Conservation (phyloP, 1,284 basidiomycete species). For the Irpex sp. region DNA sequence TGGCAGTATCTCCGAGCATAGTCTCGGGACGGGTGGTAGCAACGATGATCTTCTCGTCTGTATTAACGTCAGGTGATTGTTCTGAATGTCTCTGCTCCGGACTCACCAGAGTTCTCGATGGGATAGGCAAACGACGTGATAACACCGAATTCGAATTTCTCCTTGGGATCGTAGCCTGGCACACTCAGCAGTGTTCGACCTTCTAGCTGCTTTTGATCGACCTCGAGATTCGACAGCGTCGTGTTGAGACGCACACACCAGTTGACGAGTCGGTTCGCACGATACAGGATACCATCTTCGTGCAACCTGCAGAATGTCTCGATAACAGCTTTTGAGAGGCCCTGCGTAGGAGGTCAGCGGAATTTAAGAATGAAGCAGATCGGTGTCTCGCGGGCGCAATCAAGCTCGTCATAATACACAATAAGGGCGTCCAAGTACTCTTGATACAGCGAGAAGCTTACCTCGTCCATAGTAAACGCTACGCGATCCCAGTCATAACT, state of each 20-base stretch:
- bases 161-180: slow-evolving; percentile 92
- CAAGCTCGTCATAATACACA: neutral
- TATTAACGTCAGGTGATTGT: neutral
- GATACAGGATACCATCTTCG: slow-evolving; percentile 93
- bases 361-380: neutral
- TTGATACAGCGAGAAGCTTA: slow-evolving; percentile 24
- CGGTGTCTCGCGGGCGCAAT: neutral
- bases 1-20: slow-evolving; percentile 97
- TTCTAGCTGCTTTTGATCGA: slow-evolving; percentile 91
- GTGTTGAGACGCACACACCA: slow-evolving; percentile 98
- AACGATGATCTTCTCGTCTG: slow-evolving; percentile 90
- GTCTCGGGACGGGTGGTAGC: slow-evolving; percentile 99
- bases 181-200: slow-evolving; percentile 89
- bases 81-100: neutral
- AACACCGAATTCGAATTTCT: slow-evolving; percentile 97
- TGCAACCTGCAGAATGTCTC: slow-evolving; percentile 92
- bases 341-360: slow-evolving; percentile 33
- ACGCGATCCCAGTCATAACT: slow-evolving; percentile 94
- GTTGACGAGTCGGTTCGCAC: slow-evolving; percentile 96
- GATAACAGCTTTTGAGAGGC: slow-evolving; percentile 82
- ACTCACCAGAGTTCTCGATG: slow-evolving; percentile 75
- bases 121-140: slow-evolving; percentile 95
- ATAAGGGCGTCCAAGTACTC: neutral
- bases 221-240: slow-evolving; percentile 95
- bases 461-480: slow-evolving; percentile 95